phyloP scores from a whole-genome alignment of 2,329 filamentous ascomycete genomes.

The Neofusicoccum umdonicola region DNA sequence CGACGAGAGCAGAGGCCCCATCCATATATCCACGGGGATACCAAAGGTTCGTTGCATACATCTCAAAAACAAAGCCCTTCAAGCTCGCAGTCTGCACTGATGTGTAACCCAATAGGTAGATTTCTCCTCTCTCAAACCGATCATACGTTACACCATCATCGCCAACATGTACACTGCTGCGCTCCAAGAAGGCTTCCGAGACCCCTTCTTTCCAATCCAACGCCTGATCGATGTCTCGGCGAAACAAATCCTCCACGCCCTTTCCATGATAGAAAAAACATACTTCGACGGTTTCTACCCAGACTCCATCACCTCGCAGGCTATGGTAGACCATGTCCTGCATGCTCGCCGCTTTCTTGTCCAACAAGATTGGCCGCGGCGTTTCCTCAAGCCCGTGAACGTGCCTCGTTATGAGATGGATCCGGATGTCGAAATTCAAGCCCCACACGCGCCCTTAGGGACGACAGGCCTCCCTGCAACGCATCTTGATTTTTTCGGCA shows the following conservation, averaged over 20 bases:
- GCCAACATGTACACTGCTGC: not conserved
- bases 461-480: not conserved
- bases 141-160: constrained; percentile 4
- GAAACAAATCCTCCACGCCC: not conserved
- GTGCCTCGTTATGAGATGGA: not conserved
- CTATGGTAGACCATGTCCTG: not conserved
- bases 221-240: not conserved
- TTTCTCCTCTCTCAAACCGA: not conserved
- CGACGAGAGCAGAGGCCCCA: not conserved
- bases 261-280: not conserved
- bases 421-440: too few relatives aligned
- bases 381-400: not conserved
- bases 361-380: not conserved
- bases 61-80: too few relatives aligned
- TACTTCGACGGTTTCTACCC: not conserved
- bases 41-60: not conserved
- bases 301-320: not conserved
- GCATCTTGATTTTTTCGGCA: not conserved
- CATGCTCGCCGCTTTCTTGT: not conserved
- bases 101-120: not conserved
- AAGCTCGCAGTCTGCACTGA: not conserved
- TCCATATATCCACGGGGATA: not conserved
- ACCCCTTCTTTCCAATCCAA: not conserved
- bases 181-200: not conserved
- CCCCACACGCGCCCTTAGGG: not conserved